Evolutionary conservation across 2,329 filamentous ascomycete species (phyloP).

Genomic region (Chaetomium sp.): DNA sequence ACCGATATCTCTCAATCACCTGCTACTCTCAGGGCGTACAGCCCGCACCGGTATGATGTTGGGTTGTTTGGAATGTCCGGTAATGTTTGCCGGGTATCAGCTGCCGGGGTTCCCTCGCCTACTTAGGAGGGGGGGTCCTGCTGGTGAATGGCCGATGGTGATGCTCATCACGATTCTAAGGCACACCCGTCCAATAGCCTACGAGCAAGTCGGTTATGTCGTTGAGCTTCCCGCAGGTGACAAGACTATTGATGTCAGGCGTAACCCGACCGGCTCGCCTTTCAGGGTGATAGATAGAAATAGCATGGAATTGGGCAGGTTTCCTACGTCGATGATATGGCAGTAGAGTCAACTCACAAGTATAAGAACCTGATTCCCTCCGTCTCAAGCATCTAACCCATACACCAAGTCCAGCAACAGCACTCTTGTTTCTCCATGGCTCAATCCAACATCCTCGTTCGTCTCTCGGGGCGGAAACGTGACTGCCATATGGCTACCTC

Average conservation of each 20-base stretch:
- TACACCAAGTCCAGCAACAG: background rate
- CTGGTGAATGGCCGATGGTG: conserved; percentile 1
- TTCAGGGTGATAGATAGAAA: background rate
- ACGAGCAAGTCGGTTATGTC: background rate
- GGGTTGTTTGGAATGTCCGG: background rate
- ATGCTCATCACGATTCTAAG: conserved; percentile 5
- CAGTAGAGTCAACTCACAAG: background rate
- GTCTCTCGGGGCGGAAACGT: conserved; percentile 21
- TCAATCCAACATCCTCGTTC: conserved; percentile 20
- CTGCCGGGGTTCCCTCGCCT: background rate
- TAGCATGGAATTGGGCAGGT: background rate
- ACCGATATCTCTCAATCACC: background rate
- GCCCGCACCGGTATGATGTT: background rate
- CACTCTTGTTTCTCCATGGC: conserved; percentile 17
- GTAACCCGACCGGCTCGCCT: background rate
- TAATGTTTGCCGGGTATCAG: background rate
- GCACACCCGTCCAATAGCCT: background rate
- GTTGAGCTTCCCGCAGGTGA: background rate
- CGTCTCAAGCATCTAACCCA: background rate
- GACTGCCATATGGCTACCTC: background rate
- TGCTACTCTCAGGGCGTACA: background rate
- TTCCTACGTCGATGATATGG: background rate
- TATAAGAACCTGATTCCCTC: conserved; percentile 10
- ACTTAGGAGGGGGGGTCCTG: background rate
- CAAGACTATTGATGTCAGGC: conserved; percentile 1